Percentiles rank a stretch among this genome's conserved stretches.
These are phyloP conservation scores for Neurospora sp. DNA, from an alignment of 495 filamentous ascomycete species.

Conservation along the genomic window DNA sequence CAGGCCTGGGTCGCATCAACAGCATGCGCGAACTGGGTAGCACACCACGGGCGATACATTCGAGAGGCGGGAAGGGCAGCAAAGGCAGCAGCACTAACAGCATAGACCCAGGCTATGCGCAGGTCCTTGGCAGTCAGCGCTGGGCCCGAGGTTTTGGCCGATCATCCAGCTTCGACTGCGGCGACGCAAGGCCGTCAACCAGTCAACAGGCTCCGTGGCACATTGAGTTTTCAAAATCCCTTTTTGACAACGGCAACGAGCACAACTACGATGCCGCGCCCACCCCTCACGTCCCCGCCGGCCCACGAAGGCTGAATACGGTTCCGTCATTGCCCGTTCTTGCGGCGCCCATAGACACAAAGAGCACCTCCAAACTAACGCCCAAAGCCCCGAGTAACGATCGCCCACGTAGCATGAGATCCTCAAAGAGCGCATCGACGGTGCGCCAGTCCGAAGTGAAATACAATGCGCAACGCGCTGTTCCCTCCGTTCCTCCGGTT, in stretches of 20 bases:
- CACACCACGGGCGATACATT: conserved; percentile 27
- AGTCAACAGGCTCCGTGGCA: conserved; percentile 28
- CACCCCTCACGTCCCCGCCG: conserved; percentile 74
- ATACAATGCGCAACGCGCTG: conserved; percentile 12
- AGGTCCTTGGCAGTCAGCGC: conserved; percentile 44
- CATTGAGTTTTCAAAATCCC: conserved; percentile 33
- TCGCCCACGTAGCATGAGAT: conserved; percentile 53
- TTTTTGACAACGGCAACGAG: conserved; percentile 23
- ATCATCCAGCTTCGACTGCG: conserved; percentile 73
- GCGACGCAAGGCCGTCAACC: conserved; percentile 26
- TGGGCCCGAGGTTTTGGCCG: conserved; percentile 48
- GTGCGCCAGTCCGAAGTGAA: conserved; percentile 24
- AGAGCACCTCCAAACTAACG: conserved; percentile 21
- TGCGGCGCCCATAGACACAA: conserved; percentile 28
- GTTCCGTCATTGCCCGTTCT: conserved; percentile 36
- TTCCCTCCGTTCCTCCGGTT: conserved; percentile 16
- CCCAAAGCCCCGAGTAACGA: conserved; percentile 21
- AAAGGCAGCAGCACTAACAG: conserved; percentile 64
- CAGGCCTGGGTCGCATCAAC: conserved; percentile 51
- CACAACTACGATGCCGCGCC: conserved; percentile 75
- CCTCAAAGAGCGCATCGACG: conserved; percentile 44
- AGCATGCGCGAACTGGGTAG: conserved; percentile 42
- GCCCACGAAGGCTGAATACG: conserved; percentile 49
- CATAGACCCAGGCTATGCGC: conserved; percentile 52
- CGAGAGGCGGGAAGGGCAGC: conserved; percentile 52